Base-by-base conservation (phyloP, 2,329 filamentous ascomycete species). In the Ophiocordyceps australis region DNA sequence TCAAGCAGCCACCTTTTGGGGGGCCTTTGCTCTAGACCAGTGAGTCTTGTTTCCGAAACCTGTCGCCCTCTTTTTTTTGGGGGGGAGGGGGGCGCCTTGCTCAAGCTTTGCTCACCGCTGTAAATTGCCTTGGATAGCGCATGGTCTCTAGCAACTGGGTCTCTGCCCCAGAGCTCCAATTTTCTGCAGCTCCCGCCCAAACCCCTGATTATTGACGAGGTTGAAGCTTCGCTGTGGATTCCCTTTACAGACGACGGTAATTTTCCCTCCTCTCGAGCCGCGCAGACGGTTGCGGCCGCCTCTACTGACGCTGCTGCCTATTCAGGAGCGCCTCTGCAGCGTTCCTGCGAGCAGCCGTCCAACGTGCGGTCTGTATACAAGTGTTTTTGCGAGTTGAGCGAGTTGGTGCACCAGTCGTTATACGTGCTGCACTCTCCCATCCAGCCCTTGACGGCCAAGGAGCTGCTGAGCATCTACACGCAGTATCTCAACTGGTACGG, bases 401-500 rank as follows among this genome's bases (percentile, higher is more conserved):
- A 81, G 46, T 62, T 82, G 2, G 69, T 80, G 2, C 77, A 79
- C 42, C 65, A 76, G 36, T 74, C 72, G 17, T 56, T 79, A 13
- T 75, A 74, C 40, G 62, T 76, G 20, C 61, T 81, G n/a, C 76
- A 80, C 40, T 73, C 75, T 4, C 76, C 77, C 0, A 69, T 65
- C 10, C 61, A 64, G 28, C 65, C 65, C 5, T 55, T 81, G 23
- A 76, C 68, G 1, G 71, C 70, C 34, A 60, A 63, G 20, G 65
- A 67, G 20, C 51, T 82, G 3, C 52, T 79, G 7, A 59, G 56
- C 24, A 66, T 68, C 15, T 80, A 82, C 35, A 68, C 63, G 0
- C 63, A 72, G 35, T 82, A 78, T 36, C 56, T 78, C 11, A 62
- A 68, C 27, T 83, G 76, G 76, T 80, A 80, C 41, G 65, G 68